Base-by-base conservation (phyloP, 1,284 basidiomycete species). In the Sanghuangporus baumii region DNA sequence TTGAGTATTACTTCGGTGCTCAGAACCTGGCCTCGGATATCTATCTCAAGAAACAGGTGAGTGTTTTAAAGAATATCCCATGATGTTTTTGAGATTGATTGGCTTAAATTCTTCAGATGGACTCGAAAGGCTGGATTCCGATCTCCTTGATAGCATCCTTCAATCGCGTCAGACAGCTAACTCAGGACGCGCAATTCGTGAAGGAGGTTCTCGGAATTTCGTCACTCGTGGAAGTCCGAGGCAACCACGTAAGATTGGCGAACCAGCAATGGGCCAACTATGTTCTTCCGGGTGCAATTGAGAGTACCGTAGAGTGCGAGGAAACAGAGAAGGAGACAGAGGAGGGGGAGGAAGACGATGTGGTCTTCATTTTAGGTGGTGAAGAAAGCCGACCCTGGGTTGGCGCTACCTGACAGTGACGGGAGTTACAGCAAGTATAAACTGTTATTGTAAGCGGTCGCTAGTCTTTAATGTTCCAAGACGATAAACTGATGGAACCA, bases 1-100 rank as follows among this genome's bases (percentile, higher is more conserved):
- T 95, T 63, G 94, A 96, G 74, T 96, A 93, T 73, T 96, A 95
- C 75, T 80, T 96, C 66, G 92, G 91, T 70, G 81, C 87, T 64
- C 87, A 96, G 70, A 96, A 96, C 72, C 80, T 96, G 75, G 88
- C 84, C 18, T 84, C 86, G 72, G 94, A 96, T 74, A 82, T 91
- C 67, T 95, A 83, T 76, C 78, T 96, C 41, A 82, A 91, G 61
- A 81, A 88, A 74, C 80, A 84, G 76, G 93, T 91, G 52, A 37
- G 57, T 40, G n/a, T 1, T 31, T 77, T 2, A 59, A 55, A 26
- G 0, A 1, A 16, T 60, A 6, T 65, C 52, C 47, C 26, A 61
- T 38, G 43, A 50, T 34, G 43, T 36, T 55, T 8, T 12, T 20
- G 37, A 51, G 34, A 7, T 11, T 38, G 9, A 37, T 34, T 55